Evolutionary conservation across 2,329 filamentous ascomycete genomes (phyloP), one percentile per base, ranked within the genome.

Genomic region (Colletotrichum trifolii): DNA sequence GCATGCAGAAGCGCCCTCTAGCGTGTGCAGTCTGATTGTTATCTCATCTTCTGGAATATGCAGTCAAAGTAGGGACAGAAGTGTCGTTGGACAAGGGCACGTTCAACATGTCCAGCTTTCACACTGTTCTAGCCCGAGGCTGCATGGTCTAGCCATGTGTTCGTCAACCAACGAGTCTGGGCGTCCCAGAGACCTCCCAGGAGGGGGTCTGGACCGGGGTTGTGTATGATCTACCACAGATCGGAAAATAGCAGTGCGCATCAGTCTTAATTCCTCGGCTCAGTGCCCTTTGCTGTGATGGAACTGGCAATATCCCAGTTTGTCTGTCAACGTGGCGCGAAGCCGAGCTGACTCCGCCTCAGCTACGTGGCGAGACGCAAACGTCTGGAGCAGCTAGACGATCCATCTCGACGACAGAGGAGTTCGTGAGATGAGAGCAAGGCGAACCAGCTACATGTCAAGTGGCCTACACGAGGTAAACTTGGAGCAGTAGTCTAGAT

Each of bases 201-300:
- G 2, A 3, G n/a, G 55, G 54, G 8, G 50, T 50, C 38, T 39
- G 36, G 45, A 17, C 46, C 34, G 17, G 46, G 49, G 46, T 17
- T 46, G 50, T 58, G 38, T 45, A 40, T 49, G 25, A 25, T 50
- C 55, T 58, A 50, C 42, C 46, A 47, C 9, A n/a, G 55, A 58
- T 58, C 55, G 55, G 55, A 33, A 50, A 50, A 36, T 43, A 43
- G 46, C 39, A n/a, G 46, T 50, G 38, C 55, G 38, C 46, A 58
- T 58, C 55, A 50, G 55, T 50, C 45, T 58, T 58, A 50, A 36
- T 25, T 58, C 55, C 2, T 49, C 55, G 55, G 55, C 55, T 25
- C 46, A 36, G 50, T 39, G 55, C 46, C 55, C 55, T 43, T 47
- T 46, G 49, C 55, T 50, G 45, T 17, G 36, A 17, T 0, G 25